phyloP scores from a whole-genome alignment of 345 rosid genomes.

The Iberis pinnata region DNA sequence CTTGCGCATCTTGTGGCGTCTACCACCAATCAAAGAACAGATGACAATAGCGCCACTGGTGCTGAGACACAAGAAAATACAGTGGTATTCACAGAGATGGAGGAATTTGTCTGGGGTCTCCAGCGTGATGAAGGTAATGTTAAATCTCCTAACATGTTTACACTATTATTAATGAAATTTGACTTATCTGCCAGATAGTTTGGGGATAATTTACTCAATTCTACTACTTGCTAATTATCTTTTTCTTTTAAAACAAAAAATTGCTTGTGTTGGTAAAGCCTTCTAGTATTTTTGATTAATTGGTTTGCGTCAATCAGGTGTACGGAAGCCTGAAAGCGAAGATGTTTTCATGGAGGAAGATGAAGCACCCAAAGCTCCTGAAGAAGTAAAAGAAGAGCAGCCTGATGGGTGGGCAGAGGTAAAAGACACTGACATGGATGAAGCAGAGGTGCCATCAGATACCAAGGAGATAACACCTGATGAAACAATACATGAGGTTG shows the following conservation, averaged over 20 bases:
- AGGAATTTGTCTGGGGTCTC: conserved; percentile 89
- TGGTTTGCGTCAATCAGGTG: conserved; percentile 50
- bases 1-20: conserved; percentile 59
- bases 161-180: too few species aligned
- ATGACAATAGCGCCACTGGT: conserved; percentile 36
- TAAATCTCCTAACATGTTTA: too few species aligned
- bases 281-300: too few species aligned
- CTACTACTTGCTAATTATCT: background rate
- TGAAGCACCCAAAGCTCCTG: conserved; percentile 52
- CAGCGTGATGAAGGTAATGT: conserved; percentile 77
- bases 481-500: conserved; percentile 73
- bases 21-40: conserved; percentile 35
- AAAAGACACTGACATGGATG: conserved; percentile 43
- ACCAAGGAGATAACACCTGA: conserved; percentile 64
- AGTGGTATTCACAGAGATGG: conserved; percentile 87
- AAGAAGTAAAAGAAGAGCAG: conserved; percentile 48
- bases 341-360: conserved; percentile 95
- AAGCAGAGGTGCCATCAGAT: conserved; percentile 39
- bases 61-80: conserved; percentile 71
- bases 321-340: conserved; percentile 52
- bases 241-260: background rate
- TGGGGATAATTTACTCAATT: background rate
- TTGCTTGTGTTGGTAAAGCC: too few species aligned
- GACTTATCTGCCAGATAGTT: too few species aligned
- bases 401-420: conserved; percentile 59